These are phyloP conservation scores for Trichoderma atrobrunneum DNA, from an alignment of 2,329 filamentous ascomycete species.

Conservation along the genomic window DNA sequence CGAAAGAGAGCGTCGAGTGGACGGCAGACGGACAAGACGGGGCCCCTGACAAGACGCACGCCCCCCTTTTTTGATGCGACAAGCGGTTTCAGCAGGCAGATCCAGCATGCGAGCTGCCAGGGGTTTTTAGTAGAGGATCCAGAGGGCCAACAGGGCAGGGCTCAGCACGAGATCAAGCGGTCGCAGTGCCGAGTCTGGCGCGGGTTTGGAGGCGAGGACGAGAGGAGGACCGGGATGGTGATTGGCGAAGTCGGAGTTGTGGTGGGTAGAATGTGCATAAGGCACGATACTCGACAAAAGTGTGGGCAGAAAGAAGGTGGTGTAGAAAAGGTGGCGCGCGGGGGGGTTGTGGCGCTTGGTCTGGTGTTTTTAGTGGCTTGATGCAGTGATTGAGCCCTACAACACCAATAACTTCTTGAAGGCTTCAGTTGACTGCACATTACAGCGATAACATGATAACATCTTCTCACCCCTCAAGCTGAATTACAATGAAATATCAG, in stretches of 20 bases:
- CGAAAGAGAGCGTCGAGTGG: not conserved
- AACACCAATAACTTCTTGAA: not conserved
- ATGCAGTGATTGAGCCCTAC: not conserved
- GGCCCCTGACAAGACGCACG: conserved; percentile 4
- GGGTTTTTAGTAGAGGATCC: not conserved
- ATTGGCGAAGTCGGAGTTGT: not conserved
- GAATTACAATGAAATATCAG: not conserved
- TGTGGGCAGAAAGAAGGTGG: not conserved
- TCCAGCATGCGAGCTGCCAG: conserved; percentile 5
- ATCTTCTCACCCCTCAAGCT: not conserved
- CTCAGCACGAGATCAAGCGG: not conserved
- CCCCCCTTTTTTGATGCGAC: conserved; percentile 15
- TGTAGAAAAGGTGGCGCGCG: not conserved
- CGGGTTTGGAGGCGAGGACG: not conserved
- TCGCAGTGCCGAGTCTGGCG: not conserved
- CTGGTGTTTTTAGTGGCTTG: not conserved
- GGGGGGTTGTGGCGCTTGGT: conserved; percentile 6
- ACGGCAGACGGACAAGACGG: conserved; percentile 21
- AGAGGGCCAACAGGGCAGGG: not conserved
- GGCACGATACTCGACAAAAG: not conserved
- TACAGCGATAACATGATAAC: not conserved
- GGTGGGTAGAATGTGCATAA: not conserved
- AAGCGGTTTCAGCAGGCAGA: conserved; percentile 17
- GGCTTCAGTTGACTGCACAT: not conserved
- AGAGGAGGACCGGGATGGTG: not conserved